phyloP scores from a whole-genome alignment of 2,329 filamentous ascomycete genomes.

The Colletotrichum higginsianum region DNA sequence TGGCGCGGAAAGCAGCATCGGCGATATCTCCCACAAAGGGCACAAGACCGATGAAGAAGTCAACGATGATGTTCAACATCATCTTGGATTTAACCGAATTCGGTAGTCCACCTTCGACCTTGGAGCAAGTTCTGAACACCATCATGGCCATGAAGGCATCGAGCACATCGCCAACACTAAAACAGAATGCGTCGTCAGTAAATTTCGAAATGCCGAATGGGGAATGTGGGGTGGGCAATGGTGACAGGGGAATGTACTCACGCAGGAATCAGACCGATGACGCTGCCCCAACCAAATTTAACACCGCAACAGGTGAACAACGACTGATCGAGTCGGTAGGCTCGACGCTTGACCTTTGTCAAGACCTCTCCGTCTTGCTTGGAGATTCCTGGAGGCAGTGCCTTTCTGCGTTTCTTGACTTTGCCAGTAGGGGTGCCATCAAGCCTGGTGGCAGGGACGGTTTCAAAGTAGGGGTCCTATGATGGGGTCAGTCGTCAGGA shows the following conservation, averaged over 20 bases:
- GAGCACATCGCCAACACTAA: slow-evolving; percentile 79
- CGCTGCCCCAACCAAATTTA: slow-evolving; percentile 89
- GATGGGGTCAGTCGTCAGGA: slow-evolving; percentile 49
- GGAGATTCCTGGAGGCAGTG: slow-evolving; percentile 86
- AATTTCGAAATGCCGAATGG: neutral
- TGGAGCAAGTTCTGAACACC: slow-evolving; percentile 80
- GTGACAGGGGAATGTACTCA: slow-evolving; percentile 62
- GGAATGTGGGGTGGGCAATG: slow-evolving; percentile 2
- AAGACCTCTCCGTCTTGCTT: slow-evolving; percentile 86
- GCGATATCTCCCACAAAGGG: slow-evolving; percentile 83
- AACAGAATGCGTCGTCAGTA: neutral
- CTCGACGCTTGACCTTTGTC: slow-evolving; percentile 86
- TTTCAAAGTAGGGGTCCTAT: slow-evolving; percentile 92
- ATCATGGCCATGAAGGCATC: slow-evolving; percentile 83
- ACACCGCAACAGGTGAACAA: slow-evolving; percentile 87
- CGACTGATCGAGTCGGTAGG: slow-evolving; percentile 88
- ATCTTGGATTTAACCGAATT: slow-evolving; percentile 75
- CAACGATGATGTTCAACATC: slow-evolving; percentile 83
- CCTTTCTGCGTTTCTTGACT: slow-evolving; percentile 87
- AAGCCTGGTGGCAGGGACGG: slow-evolving; percentile 80
- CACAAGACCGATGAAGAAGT: slow-evolving; percentile 81
- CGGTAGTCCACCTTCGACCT: slow-evolving; percentile 84
- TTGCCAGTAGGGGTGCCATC: slow-evolving; percentile 77
- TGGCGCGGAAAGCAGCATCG: slow-evolving; percentile 81
- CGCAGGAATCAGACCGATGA: slow-evolving; percentile 88